A percentile compares a stretch with the other conserved stretches of the same genome.
Conservation (phyloP, 2,329 filamentous ascomycete species). For the Ophiostoma triangulosporum region DNA sequence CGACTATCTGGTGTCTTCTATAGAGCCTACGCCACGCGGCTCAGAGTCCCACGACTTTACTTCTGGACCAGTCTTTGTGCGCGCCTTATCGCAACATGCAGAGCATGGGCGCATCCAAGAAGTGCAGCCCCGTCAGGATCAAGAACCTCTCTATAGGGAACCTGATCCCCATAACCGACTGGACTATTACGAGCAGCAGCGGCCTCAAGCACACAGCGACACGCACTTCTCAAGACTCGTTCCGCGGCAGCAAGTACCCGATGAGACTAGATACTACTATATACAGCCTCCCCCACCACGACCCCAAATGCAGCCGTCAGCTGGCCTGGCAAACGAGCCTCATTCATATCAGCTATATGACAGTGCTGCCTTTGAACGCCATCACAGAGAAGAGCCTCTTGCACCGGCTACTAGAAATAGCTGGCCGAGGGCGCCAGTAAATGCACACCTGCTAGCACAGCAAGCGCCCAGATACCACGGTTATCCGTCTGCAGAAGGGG, state of each 20-base stretch:
- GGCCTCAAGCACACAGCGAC: neutral
- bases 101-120: neutral
- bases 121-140: neutral
- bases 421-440: neutral
- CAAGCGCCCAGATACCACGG: neutral
- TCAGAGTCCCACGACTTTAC: slow-evolving; percentile 25
- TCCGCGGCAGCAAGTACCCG: neutral
- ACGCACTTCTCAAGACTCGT: neutral
- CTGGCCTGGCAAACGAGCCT: neutral
- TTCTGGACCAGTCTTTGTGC: slow-evolving; percentile 12
- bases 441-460: neutral
- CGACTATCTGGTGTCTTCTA: slow-evolving; percentile 30
- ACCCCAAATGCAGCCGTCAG: neutral
- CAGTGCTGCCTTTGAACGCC: neutral
- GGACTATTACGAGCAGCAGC: neutral
- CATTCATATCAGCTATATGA: neutral
- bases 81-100: neutral
- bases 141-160: neutral
- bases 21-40: slow-evolving; percentile 13
- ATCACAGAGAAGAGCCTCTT: neutral
- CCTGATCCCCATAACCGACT: neutral
- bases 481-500: neutral
- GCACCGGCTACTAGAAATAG: neutral
- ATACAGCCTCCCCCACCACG: neutral
- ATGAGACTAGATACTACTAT: neutral